phyloP scores from a whole-genome alignment of 495 filamentous ascomycete species.

The Neurospora sp. region DNA sequence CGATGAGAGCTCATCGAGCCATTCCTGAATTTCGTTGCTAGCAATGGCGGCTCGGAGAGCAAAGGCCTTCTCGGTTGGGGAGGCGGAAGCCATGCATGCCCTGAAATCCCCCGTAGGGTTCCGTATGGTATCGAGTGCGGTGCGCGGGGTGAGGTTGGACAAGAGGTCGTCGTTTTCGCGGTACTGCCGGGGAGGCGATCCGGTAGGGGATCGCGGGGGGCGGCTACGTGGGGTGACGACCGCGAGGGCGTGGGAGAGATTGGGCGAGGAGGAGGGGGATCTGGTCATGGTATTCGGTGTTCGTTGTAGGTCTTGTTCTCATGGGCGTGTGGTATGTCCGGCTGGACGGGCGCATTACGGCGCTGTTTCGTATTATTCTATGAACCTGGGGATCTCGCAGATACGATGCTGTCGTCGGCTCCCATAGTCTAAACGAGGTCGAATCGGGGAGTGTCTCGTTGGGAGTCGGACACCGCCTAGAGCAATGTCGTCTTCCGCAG shows the following conservation, averaged over 20 bases:
- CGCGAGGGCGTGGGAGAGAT: conserved; percentile 11
- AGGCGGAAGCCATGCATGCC: conserved; percentile 56
- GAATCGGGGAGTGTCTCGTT: not conserved
- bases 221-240: conserved; percentile 12
- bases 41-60: conserved; percentile 65
- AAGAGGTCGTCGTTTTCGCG: conserved; percentile 34
- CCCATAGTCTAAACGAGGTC: not conserved
- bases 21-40: conserved; percentile 61
- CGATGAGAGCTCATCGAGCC: conserved; percentile 63
- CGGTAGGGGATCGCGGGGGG: conserved; percentile 19
- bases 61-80: conserved; percentile 56
- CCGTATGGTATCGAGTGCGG: conserved; percentile 32
- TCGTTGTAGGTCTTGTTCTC: not conserved
- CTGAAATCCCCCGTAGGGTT: conserved; percentile 46
- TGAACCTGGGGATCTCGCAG: not conserved
- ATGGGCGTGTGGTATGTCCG: not conserved
- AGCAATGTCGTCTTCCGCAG: not conserved
- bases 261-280: conserved; percentile 12
- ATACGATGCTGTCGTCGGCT: not conserved
- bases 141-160: conserved; percentile 29
- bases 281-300: conserved; percentile 17
- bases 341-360: not conserved
- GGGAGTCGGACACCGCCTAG: not conserved
- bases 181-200: conserved; percentile 25
- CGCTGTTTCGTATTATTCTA: not conserved